Evolutionary conservation across 345 rosid genomes (phyloP), one percentile per base, ranked within the genome.

Genomic region (Triadica sebifera): DNA sequence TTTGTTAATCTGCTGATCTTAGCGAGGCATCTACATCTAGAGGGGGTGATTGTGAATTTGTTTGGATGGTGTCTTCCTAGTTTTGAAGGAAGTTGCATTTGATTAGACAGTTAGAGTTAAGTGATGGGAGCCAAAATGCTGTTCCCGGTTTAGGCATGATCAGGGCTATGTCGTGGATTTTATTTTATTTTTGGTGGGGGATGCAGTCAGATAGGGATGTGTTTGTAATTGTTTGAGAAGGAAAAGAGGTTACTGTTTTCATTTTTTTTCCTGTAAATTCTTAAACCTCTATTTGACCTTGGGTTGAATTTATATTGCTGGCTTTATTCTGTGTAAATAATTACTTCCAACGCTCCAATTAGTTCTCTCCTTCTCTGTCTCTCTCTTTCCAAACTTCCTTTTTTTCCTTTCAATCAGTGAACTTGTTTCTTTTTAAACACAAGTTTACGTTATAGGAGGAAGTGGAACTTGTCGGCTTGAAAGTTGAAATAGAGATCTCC

Each of bases 261-360:
- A 58, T 47, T 13, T 25, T 53, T 43, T 65, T 41, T 51, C 60
- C 56, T 62, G 49, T 9, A 52, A 56, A 77, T 73, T 77, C 75
- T 78, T 63, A 22, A 67, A 38, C 67, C 37, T 53, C 20, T 68
- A 50, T 29, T 66, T 37, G 47, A 47, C 72, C 38, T 68, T 71
- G 71, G 79, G 61, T 75, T 78, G 78, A 50, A 73, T 73, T 16
- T 69, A 76, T 84, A 69, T 47, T 65, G 74, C 81, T 77, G 80
- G 80, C 72, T 82, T 75, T 71, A 78, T 82, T 74, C 80, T 82
- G 60, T 82, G 86, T 78, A 81, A 73, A 74, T 80, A 85, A 65
- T 65, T 65, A 70, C 37, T 65, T 45, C 10, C 45, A 19, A 50
- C 55, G 17, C 67, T 22, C 45, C 10, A 20, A 24, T 15, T 8